Evolutionary conservation across 129 eudicot species (phyloP).

Genomic region (Artemisia tridentata): DNA sequence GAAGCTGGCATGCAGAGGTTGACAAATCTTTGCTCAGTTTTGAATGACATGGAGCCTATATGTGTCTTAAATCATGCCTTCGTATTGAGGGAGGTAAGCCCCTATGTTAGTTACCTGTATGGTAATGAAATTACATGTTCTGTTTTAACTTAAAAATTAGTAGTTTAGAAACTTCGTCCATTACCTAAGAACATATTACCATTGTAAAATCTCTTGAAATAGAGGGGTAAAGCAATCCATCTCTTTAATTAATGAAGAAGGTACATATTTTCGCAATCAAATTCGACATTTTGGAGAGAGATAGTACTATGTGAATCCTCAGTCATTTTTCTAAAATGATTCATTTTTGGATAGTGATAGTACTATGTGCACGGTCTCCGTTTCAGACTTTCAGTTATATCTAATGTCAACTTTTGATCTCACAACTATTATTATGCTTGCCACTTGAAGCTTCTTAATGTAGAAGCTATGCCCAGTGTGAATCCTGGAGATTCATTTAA

Average conservation of each 20-base stretch:
- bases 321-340: too few species aligned
- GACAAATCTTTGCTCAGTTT: conserved; percentile 95
- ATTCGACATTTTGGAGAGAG: background rate
- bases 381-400: background rate
- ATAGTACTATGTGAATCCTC: background rate
- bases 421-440: background rate
- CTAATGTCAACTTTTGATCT: background rate
- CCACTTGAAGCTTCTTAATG: conserved; percentile 1
- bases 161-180: background rate
- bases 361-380: background rate
- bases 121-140: background rate
- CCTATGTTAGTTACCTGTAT: conserved; percentile 7
- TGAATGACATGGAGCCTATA: conserved; percentile 99
- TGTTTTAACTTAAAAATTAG: background rate
- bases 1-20: conserved; percentile 99
- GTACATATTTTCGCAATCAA: background rate
- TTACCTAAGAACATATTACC: background rate
- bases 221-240: background rate
- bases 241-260: background rate
- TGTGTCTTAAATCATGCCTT: conserved; percentile 96
- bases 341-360: background rate
- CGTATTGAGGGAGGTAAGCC: conserved; percentile 88
- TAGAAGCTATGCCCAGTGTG: background rate
- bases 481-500: background rate
- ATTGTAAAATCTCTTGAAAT: background rate